Conservation (phyloP, 768 basidiomycete genomes). For the Pleurotus giganteus region DNA sequence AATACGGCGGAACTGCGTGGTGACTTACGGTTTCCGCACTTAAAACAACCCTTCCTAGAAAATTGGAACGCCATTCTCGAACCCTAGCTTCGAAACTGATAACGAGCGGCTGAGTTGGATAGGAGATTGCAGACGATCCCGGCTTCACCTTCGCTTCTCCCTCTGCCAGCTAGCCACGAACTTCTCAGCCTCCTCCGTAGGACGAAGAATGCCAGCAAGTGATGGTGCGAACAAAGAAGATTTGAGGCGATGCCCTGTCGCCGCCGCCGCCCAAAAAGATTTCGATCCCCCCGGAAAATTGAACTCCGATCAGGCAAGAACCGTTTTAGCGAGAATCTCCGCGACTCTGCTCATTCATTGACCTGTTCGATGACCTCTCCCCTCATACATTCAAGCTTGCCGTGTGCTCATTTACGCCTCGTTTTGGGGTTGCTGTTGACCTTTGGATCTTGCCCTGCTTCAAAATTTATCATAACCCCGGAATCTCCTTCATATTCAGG, state of each 20-base stretch:
- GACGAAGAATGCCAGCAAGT: slow-evolving; percentile 40
- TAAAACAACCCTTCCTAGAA: slow-evolving; percentile 88
- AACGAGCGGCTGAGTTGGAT: slow-evolving; percentile 10
- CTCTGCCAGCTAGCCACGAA: slow-evolving; percentile 68
- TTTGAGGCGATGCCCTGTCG: slow-evolving; percentile 3
- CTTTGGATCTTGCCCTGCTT: neutral
- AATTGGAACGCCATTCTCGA: slow-evolving; percentile 77
- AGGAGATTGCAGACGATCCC: slow-evolving; percentile 4
- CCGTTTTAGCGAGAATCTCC: neutral
- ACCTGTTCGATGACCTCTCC: neutral
- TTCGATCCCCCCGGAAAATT: neutral
- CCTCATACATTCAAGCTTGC: slow-evolving; percentile 1
- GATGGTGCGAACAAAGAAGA: slow-evolving; percentile 22
- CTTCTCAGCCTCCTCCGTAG: slow-evolving; percentile 64
- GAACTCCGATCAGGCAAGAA: slow-evolving; percentile 6
- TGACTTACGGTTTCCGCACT: slow-evolving; percentile 86
- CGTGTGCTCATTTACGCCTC: slow-evolving; percentile 8
- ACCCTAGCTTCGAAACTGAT: slow-evolving; percentile 35
- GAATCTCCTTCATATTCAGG: slow-evolving; percentile 10
- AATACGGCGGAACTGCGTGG: slow-evolving; percentile 11
- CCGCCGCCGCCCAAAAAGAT: neutral
- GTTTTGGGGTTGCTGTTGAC: slow-evolving; percentile 2
- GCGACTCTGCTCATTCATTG: neutral
- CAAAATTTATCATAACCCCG: slow-evolving; percentile 2
- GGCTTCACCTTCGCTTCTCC: slow-evolving; percentile 63